Evolutionary conservation across 2,329 filamentous ascomycete species (phyloP).

Genomic region (Lasiodiplodia hormozganensis): DNA sequence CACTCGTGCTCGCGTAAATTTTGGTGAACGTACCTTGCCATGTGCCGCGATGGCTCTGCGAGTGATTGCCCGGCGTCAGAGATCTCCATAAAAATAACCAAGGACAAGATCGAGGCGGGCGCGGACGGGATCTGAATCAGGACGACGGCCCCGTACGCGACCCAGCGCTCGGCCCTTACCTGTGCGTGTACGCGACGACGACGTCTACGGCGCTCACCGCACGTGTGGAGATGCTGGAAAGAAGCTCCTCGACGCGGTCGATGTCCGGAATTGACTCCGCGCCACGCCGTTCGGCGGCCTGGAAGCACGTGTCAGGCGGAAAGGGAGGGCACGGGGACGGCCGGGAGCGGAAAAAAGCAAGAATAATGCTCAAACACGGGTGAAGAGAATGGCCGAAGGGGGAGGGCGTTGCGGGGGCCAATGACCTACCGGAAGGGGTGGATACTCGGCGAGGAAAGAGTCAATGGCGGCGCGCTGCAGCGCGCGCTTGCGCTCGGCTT

Average conservation of each 20-base stretch:
- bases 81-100: constrained; percentile 5
- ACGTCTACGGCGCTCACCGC: constrained; percentile 18
- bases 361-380: constrained; percentile 13
- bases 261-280: background rate
- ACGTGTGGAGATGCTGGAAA: constrained; percentile 10
- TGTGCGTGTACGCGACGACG: constrained; percentile 17
- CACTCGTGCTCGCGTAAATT: background rate
- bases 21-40: constrained; percentile 11
- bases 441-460: constrained; percentile 20
- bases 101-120: constrained; percentile 10
- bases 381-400: constrained; percentile 3
- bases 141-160: constrained; percentile 1
- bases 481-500: constrained; percentile 19
- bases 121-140: constrained; percentile 9
- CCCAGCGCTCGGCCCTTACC: constrained; percentile 19
- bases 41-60: constrained; percentile 20
- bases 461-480: constrained; percentile 17
- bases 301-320: constrained; percentile 6
- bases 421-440: constrained; percentile 14
- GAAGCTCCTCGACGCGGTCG: constrained; percentile 18
- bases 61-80: constrained; percentile 10
- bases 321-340: constrained; percentile 9
- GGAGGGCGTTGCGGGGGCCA: constrained; percentile 4
- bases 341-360: constrained; percentile 11
- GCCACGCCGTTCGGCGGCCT: background rate